These are phyloP conservation scores for Przewalskia tangutica DNA, from an alignment of 257 asterid species.

Conservation along the genomic window DNA sequence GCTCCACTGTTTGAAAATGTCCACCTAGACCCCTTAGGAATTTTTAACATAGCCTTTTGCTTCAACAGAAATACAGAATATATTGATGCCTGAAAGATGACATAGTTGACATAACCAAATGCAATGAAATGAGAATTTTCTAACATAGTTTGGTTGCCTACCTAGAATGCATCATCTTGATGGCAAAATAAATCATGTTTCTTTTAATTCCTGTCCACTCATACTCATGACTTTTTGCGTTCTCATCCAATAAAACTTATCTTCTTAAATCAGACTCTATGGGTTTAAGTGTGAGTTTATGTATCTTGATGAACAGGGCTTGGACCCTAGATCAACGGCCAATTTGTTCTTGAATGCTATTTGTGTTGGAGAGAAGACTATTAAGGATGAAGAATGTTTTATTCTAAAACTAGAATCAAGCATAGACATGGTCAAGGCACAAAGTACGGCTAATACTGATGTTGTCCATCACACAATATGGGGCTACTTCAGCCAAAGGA, in stretches of 20 bases:
- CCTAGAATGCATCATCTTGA: background rate
- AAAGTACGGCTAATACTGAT: constrained; percentile 59
- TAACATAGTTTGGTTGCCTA: background rate
- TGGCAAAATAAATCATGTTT: background rate
- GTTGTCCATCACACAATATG: constrained; percentile 73
- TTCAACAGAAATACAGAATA: background rate
- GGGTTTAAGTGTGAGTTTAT: background rate
- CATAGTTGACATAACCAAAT: background rate
- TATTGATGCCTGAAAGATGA: background rate
- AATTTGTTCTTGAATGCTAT: constrained; percentile 65
- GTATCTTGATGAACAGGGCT: constrained; percentile 33
- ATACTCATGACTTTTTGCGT: background rate
- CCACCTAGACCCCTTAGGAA: constrained; percentile 66
- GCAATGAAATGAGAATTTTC: background rate
- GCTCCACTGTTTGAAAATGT: constrained; percentile 30
- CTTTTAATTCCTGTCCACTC: background rate
- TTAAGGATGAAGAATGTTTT: constrained; percentile 57
- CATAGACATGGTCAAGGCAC: constrained; percentile 46
- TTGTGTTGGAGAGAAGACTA: constrained; percentile 59
- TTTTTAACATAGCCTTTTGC: constrained; percentile 53
- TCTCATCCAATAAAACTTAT: background rate
- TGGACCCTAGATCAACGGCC: constrained; percentile 83
- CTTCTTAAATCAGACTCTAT: background rate
- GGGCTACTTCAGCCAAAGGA: constrained; percentile 82
- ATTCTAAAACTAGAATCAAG: constrained; percentile 51